Evolutionary conservation across 2,329 filamentous ascomycete genomes (phyloP), one percentile per base, ranked within the genome.

Genomic region (Endothia cerciana): DNA sequence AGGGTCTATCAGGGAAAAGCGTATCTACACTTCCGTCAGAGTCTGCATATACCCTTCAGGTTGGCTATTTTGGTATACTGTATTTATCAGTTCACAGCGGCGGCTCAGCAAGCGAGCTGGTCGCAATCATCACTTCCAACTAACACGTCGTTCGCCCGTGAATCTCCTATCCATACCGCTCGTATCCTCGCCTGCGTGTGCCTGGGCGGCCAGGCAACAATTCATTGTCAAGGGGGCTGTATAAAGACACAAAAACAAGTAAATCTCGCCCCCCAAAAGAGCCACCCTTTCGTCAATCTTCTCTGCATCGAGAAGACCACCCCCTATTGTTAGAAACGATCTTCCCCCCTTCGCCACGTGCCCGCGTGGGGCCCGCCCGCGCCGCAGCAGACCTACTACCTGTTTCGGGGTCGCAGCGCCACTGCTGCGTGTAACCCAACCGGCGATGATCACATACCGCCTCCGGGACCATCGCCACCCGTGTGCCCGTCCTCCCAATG

Each of bases 21-120:
- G 28, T 51, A 43, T 47, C 19, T 38, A 22, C 58, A n/a, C 61
- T 51, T 51, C 17, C 36, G 47, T 65, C 17, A 68, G 51, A 11
- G n/a, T 33, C 17, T 25, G 59, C 43, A 49, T 61, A 49, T 61
- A 61, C 59, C 59, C 30, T 49, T 45, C 47, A 51, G 38, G 22
- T 11, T 40, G 38, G 43, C 25, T 10, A 36, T 15, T 19, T 40
- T 6, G 15, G 10, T 51, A 61, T 36, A 38, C 25, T 38, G 40
- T 51, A 40, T 61, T 38, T 25, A 51, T 51, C 30, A 61, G 8
- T 36, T 25, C 11, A n/a, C n/a, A 61, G 25, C 19, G 30, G 10
- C 17, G 28, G 28, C 11, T n/a, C 43, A 49, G 41, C n/a, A 51
- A 38, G 59, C 28, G 47, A 49, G 13, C 30, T 17, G 25, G 43